Evolutionary conservation across 1,284 basidiomycete genomes (phyloP), one percentile per base, ranked within the genome.

Genomic region (Ganoderma sinense): DNA sequence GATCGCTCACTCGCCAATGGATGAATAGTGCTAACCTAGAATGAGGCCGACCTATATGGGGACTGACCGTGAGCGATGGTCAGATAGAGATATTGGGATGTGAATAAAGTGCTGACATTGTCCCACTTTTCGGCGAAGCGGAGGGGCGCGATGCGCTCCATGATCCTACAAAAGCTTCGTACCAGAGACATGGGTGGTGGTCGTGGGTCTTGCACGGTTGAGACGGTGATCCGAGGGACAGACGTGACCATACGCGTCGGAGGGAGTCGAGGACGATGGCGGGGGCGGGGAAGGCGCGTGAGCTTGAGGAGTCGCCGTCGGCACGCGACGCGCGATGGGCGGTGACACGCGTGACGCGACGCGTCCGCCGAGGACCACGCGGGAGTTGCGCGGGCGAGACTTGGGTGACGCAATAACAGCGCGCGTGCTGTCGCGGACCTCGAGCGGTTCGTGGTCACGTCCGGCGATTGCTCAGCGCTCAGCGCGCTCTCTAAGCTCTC

Each of bases 121-220:
- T 97, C 96, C 95, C 96, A 97, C 73, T 88, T 90, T 75, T 91
- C 95, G 18, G 96, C 95, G 5, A 97, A 85, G 64, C 88, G 84
- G n/a, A 95, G 86, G 6, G 96, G 96, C 0, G 95, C 94, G 72
- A 97, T 93, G 56, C 91, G 88, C 72, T 94, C 91, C 89, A 95
- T 91, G 0, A 89, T 88, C 51, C 80, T 84, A 76, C 86, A 87
- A 16, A 89, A 86, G 51, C 84, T 81, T 77, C 86, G 88, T n/a
- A 88, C 78, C 62, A 83, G 74, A 3, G 82, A 80, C 79, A 81
- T 82, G 39, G 69, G 23, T 4, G 7, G 23, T 26, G 41, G 20
- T 16, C 53, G 59, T 31, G 40, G 4, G n/a, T 60, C 23, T 23
- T 29, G 56, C 23, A 40, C 59, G 4, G 39, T 41, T 4, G 59